Base-by-base conservation (phyloP, 208 protist species). In the Crithidia fasciculata region DNA sequence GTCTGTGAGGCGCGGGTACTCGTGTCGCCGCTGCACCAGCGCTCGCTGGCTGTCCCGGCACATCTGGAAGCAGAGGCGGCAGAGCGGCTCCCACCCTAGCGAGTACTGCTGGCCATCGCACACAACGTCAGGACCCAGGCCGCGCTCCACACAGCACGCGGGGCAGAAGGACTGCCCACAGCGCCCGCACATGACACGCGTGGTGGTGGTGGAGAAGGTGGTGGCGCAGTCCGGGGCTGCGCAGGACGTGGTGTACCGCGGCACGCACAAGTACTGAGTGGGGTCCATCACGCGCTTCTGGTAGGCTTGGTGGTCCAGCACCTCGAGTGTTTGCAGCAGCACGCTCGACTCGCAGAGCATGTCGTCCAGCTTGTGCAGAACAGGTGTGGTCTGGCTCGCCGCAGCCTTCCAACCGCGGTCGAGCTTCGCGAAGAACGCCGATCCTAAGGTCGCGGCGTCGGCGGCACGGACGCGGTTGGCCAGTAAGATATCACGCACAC, bases 131-230 rank as follows among this genome's bases (percentile, higher is more conserved):
- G 85, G 90, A 0, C 86, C 78, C 37, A 85, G 66, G 18, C 87
- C 90, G 8, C 63, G 56, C 49, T 88, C 81, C 6, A 52, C 71
- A 49, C 80, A 87, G 78, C 91, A 96, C 41, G 66, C 41, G 8
- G 85, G 80, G 59, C 91, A 94, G 60, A 80, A 96, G 69, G 90
- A 76, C 67, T 89, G 70, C n/a, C 91, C 91, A 67, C 91, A 94
- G 9, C 87, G 84, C 4, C 89, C 76, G 72, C 88, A 96, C 72
- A 81, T 84, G 4, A 89, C 79, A 8, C 78, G 82, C 41, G 71
- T 74, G 16, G 86, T 65, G 44, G 83, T 70, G 53, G 74, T 49
- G 10, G 66, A 80, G 66, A 94, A 93, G 41, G 62, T 8, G n/a
- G 70, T 54, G 28, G 45, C 16, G 61, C 91, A 96, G 49, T 57